phyloP scores from a whole-genome alignment of 345 rosid genomes.

The Microthlaspi erraticum region DNA sequence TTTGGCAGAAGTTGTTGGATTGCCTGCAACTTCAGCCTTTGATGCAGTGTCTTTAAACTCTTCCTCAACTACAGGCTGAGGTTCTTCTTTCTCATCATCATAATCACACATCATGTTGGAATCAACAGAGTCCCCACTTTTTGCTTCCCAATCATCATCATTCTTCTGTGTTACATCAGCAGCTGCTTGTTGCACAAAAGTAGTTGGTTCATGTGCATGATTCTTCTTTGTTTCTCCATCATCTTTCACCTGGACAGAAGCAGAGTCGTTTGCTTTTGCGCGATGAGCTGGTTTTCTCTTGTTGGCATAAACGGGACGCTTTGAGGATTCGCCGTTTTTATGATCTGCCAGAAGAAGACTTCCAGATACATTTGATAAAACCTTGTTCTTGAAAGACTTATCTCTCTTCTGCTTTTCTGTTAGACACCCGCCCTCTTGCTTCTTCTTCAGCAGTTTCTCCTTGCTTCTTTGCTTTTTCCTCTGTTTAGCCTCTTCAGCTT shows the following conservation, averaged over 20 bases:
- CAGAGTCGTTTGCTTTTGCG: conserved; percentile 60
- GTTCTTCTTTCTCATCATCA: conserved; percentile 71
- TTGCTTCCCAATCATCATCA: conserved; percentile 91
- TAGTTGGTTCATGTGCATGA: conserved; percentile 46
- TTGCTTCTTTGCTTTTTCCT: conserved; percentile 76
- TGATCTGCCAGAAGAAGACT: conserved; percentile 52
- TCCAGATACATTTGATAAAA: conserved; percentile 58
- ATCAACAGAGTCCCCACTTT: conserved; percentile 69
- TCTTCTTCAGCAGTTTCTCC: conserved; percentile 84
- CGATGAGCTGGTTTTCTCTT: conserved; percentile 68
- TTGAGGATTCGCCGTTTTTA: conserved; percentile 51
- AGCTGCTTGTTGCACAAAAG: conserved; percentile 52
- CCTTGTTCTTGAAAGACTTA: conserved; percentile 84
- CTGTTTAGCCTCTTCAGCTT: conserved; percentile 83
- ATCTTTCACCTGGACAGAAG: conserved; percentile 52
- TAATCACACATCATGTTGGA: conserved; percentile 51
- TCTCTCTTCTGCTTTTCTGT: conserved; percentile 80
- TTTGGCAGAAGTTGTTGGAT: conserved; percentile 17
- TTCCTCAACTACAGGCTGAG: conserved; percentile 58
- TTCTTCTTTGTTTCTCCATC: conserved; percentile 40
- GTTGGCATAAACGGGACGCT: conserved; percentile 75
- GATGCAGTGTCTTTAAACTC: conserved; percentile 46
- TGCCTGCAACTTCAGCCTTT: conserved; percentile 28
- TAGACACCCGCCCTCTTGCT: conserved; percentile 81
- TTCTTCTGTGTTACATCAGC: conserved; percentile 54